phyloP scores from a whole-genome alignment of 192 early-diverging fungal genomes.

The Coemansia sp. region DNA sequence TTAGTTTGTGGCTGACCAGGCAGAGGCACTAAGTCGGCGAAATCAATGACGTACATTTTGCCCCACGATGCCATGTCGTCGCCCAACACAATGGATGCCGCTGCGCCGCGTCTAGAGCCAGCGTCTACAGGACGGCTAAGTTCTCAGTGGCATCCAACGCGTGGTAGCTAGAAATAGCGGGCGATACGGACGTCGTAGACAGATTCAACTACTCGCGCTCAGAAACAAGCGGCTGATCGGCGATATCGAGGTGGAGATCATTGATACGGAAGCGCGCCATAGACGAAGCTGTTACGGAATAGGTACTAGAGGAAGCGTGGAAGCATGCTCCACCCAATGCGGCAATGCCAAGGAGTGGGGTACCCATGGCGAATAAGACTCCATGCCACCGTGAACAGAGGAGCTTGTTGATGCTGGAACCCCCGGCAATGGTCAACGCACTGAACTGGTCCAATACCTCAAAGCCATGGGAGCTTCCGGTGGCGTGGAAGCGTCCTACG shows the following conservation, averaged over 20 bases:
- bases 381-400: constrained; percentile 28
- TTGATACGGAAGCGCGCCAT: constrained; percentile 67
- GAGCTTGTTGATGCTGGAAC: constrained; percentile 18
- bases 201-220: constrained; percentile 39
- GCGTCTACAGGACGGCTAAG: constrained; percentile 72
- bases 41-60: constrained; percentile 88
- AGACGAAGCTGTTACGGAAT: constrained; percentile 72
- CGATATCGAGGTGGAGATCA: constrained; percentile 67
- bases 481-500: constrained; percentile 39
- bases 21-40: constrained; percentile 96
- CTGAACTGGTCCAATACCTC: constrained; percentile 42
- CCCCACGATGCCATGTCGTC: constrained; percentile 92
- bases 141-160: constrained; percentile 86
- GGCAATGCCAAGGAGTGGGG: constrained; percentile 34
- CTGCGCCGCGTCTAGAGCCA: constrained; percentile 87
- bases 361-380: constrained; percentile 55
- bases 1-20: constrained; percentile 91
- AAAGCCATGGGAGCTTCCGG: constrained; percentile 42
- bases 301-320: constrained; percentile 80
- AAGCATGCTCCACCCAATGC: constrained; percentile 74
- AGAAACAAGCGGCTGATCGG: constrained; percentile 22
- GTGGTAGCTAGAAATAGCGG: constrained; percentile 66
- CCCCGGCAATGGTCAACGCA: constrained; percentile 33
- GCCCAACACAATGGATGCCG: constrained; percentile 82
- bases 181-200: constrained; percentile 59